Conservation (phyloP, 1,284 basidiomycete genomes). For the Ustilago shanxiensis region DNA sequence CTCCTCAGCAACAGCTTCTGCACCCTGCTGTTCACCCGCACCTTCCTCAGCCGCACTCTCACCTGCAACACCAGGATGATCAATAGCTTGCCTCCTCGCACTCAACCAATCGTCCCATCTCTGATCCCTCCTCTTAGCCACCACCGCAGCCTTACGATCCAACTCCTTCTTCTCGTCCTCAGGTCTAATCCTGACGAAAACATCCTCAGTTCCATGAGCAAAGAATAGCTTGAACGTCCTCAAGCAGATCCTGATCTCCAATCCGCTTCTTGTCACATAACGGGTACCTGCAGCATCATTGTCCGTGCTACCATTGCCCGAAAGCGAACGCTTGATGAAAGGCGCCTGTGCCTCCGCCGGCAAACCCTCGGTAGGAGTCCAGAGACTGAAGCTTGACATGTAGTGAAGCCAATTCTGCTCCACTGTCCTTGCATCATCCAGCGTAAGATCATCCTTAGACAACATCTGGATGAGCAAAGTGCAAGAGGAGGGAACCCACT, state of each 20-base stretch:
- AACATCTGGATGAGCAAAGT: conserved; percentile 86
- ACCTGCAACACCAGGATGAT: conserved; percentile 28
- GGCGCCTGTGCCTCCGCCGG: conserved; percentile 61
- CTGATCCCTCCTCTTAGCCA: conserved; percentile 30
- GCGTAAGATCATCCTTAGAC: conserved; percentile 86
- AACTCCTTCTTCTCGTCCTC: conserved; percentile 35
- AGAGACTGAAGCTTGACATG: conserved; percentile 81
- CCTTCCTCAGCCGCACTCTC: conserved; percentile 5
- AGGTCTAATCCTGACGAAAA: conserved; percentile 62
- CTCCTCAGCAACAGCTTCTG: conserved; percentile 4
- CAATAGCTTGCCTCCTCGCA: conserved; percentile 53
- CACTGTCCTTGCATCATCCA: conserved; percentile 85
- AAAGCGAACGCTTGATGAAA: conserved; percentile 59
- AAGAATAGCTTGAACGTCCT: conserved; percentile 72
- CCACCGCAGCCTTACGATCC: conserved; percentile 33
- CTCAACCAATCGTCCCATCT: conserved; percentile 60
- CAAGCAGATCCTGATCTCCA: conserved; percentile 71
- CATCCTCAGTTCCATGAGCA: conserved; percentile 70
- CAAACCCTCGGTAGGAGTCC: conserved; percentile 69
- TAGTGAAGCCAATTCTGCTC: conserved; percentile 90
- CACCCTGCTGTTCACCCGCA: conserved; percentile 5
- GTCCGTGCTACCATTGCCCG: conserved; percentile 38
- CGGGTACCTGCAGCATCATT: conserved; percentile 46
- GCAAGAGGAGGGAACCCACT: conserved; percentile 80
- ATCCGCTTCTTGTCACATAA: conserved; percentile 74